Evolutionary conservation across 2,329 filamentous ascomycete species (phyloP).

Genomic region (Endoconidiophora laricicola): DNA sequence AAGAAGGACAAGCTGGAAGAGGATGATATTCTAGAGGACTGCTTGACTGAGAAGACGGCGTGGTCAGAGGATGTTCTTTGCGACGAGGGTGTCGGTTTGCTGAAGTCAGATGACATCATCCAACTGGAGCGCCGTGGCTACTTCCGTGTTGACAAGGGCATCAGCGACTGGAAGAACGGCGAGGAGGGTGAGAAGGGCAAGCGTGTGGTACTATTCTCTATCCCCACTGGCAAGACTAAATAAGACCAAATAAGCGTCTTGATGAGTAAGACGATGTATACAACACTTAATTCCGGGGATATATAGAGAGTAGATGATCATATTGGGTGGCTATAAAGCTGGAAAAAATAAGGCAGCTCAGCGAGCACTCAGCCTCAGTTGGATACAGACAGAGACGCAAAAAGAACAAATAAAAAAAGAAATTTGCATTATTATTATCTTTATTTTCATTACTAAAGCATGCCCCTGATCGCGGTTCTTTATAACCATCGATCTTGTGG

Average conservation of each 20-base stretch:
- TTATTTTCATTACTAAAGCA: too few relatives aligned
- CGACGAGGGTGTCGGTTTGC: slow-evolving; percentile 59
- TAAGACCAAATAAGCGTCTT: slow-evolving; percentile 15
- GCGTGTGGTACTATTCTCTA: slow-evolving; percentile 37
- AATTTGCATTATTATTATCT: too few relatives aligned
- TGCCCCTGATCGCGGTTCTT: too few relatives aligned
- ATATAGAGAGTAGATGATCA: too few relatives aligned
- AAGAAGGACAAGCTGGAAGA: slow-evolving; percentile 79
- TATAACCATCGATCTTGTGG: too few relatives aligned
- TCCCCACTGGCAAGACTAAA: slow-evolving; percentile 39
- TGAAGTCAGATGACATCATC: slow-evolving; percentile 81
- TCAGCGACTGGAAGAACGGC: slow-evolving; percentile 32
- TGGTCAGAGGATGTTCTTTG: slow-evolving; percentile 58
- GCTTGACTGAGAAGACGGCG: slow-evolving; percentile 60
- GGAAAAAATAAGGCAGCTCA: too few relatives aligned
- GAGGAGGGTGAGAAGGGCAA: slow-evolving; percentile 32
- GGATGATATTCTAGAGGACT: slow-evolving; percentile 72
- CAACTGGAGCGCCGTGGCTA: slow-evolving; percentile 91
- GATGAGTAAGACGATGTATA: too few relatives aligned
- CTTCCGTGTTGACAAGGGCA: slow-evolving; percentile 63
- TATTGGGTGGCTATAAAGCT: too few relatives aligned
- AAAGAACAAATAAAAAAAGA: too few relatives aligned
- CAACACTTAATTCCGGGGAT: too few relatives aligned
- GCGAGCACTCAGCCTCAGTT: too few relatives aligned
- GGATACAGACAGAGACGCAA: too few relatives aligned